Evolutionary conservation across 768 basidiomycete genomes (phyloP), one percentile per base, ranked within the genome.

Genomic region (Amanita exitialis): DNA sequence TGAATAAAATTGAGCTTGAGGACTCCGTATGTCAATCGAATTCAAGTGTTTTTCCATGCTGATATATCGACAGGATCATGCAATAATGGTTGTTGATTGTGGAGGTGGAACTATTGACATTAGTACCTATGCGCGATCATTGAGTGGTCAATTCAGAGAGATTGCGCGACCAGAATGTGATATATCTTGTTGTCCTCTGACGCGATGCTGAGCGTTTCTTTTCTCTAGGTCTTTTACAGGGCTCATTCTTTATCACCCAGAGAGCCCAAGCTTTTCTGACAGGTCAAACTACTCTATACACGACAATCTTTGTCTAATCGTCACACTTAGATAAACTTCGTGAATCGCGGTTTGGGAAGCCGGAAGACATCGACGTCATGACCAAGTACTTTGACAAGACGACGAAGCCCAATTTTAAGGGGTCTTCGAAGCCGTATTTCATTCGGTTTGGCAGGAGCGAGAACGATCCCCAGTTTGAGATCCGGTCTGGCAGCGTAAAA

Each of bases 401-500:
- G 1, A 72, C 75, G 1, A 79, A 78, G 49, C 59, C 71, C 1
- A 62, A 68, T 15, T 79, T 79, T 2, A 44, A 28, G 1, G 25
- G 23, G 9, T n/a, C 47, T 3, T 23, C 20, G 1, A 71, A 76
- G 21, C 64, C 69, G 1, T 68, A 71, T 36, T 77, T 68, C 55
- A 69, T 79, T 49, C 68, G 66, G 42, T 77, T 79, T 51, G 78
- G 77, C 13, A 63, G 65, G 2, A 63, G 64, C n/a, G 76, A 76
- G 54, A 70, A 66, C 30, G 74, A 77, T 54, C 38, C 53, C 0
- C 48, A 44, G 3, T 66, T 65, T 44, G 65, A 67, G 16, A 79
- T 79, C 54, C 65, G 64, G 25, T 67, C 66, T 28, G 77, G 78
- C 8, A 70, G 72, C 47, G 63, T 48, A 4, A 38, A 48, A 30